Conservation (phyloP, 2,329 filamentous ascomycete species). For the Fusarium goolgardi region DNA sequence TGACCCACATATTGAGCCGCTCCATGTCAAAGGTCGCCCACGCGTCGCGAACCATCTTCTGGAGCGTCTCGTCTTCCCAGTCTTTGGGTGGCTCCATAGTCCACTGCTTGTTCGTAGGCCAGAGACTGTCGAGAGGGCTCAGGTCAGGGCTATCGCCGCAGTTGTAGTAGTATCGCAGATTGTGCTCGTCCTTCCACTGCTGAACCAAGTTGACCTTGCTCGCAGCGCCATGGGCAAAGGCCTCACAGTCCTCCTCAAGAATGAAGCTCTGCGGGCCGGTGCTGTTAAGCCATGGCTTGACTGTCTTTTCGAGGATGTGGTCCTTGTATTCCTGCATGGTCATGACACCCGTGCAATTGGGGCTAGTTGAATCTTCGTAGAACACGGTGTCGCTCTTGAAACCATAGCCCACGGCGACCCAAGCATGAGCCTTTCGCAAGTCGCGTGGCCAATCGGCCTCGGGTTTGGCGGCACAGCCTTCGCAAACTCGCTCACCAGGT, state of each 20-base stretch:
- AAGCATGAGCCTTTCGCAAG: constrained; percentile 51
- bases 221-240: constrained; percentile 52
- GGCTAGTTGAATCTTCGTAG: constrained; percentile 52
- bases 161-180: constrained; percentile 50
- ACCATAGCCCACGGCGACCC: constrained; percentile 52
- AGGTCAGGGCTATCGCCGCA: constrained; percentile 55
- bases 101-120: constrained; percentile 53
- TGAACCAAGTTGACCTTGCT: constrained; percentile 53
- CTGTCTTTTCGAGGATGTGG: constrained; percentile 50
- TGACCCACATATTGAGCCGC: constrained; percentile 53
- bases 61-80: constrained; percentile 52
- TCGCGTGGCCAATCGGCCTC: constrained; percentile 51
- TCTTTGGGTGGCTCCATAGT: constrained; percentile 44
- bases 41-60: constrained; percentile 48
- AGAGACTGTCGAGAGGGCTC: constrained; percentile 52
- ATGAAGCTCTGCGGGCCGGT: constrained; percentile 45
- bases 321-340: constrained; percentile 52
- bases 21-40: constrained; percentile 50
- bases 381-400: constrained; percentile 55
- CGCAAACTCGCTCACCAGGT: constrained; percentile 51
- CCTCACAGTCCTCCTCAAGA: constrained; percentile 53
- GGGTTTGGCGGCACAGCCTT: constrained; percentile 42
- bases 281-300: constrained; percentile 51
- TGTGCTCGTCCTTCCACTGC: constrained; percentile 53
- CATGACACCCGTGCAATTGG: constrained; percentile 50